These are phyloP conservation scores for Puccinia polysora DNA, from an alignment of 1,284 basidiomycete species.

Conservation along the genomic window DNA sequence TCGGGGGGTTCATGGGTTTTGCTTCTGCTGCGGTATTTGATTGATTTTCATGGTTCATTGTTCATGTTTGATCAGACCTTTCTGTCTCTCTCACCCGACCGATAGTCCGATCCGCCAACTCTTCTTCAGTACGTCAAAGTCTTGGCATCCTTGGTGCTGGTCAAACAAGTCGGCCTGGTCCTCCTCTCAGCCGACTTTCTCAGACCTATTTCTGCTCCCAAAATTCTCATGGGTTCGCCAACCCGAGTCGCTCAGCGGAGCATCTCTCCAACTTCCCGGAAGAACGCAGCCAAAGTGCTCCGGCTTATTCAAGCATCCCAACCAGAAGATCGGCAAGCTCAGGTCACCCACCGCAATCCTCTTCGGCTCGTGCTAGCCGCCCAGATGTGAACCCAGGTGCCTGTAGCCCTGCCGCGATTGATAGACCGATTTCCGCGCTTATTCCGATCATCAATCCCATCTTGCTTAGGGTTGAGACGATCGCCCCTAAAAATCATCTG, in stretches of 20 bases:
- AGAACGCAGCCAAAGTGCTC: constrained; percentile 10
- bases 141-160: not conserved
- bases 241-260: constrained; percentile 20
- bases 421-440: not conserved
- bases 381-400: not conserved
- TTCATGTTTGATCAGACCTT: constrained; percentile 1
- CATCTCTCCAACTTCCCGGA: constrained; percentile 7
- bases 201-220: not conserved
- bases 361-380: not conserved
- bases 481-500: constrained; percentile 5
- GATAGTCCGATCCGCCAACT: not conserved
- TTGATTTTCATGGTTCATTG: not conserved
- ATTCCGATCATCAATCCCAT: constrained; percentile 10
- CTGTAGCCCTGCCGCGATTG: not conserved
- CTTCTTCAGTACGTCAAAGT: not conserved
- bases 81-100: constrained; percentile 12
- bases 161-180: not conserved
- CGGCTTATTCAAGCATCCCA: not conserved
- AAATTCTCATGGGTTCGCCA: not conserved
- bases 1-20: too few species aligned
- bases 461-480: constrained; percentile 1
- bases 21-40: too few species aligned
- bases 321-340: constrained; percentile 3
- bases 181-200: constrained; percentile 3
- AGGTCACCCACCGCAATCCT: not conserved